These are phyloP conservation scores for Pyronema omphalodes DNA, from an alignment of 495 filamentous ascomycete genomes.

Conservation along the genomic window DNA sequence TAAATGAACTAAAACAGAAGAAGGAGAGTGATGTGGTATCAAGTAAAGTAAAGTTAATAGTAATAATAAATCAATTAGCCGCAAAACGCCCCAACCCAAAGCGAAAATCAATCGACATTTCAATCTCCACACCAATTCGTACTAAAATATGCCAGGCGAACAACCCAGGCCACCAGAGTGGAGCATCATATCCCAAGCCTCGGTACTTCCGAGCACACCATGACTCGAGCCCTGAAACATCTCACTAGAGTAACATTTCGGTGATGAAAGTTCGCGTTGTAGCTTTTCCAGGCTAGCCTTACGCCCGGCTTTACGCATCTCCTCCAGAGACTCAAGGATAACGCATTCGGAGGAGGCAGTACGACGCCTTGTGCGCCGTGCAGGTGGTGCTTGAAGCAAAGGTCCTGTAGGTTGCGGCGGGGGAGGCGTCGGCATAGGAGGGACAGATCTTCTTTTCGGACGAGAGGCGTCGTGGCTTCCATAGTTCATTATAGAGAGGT, in stretches of 20 bases:
- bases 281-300: background rate
- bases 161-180: background rate
- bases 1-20: too few relatives aligned
- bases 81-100: too few relatives aligned
- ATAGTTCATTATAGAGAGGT: background rate
- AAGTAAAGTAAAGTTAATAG: too few relatives aligned
- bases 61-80: too few relatives aligned
- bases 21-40: too few relatives aligned
- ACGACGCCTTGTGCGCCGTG: slow-evolving; percentile 7
- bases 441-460: background rate
- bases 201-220: background rate
- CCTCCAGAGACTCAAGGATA: slow-evolving; percentile 18
- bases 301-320: slow-evolving; percentile 7
- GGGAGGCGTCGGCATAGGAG: background rate
- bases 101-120: too few relatives aligned
- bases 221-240: too few relatives aligned
- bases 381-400: background rate
- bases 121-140: too few relatives aligned
- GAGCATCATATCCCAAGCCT: background rate
- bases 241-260: background rate
- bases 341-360: slow-evolving; percentile 23
- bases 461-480: background rate
- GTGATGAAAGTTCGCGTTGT: background rate
- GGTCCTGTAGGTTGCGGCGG: background rate
- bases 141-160: too few relatives aligned